These are phyloP conservation scores for Suillus weaverae DNA, from an alignment of 768 basidiomycete genomes.

Conservation along the genomic window DNA sequence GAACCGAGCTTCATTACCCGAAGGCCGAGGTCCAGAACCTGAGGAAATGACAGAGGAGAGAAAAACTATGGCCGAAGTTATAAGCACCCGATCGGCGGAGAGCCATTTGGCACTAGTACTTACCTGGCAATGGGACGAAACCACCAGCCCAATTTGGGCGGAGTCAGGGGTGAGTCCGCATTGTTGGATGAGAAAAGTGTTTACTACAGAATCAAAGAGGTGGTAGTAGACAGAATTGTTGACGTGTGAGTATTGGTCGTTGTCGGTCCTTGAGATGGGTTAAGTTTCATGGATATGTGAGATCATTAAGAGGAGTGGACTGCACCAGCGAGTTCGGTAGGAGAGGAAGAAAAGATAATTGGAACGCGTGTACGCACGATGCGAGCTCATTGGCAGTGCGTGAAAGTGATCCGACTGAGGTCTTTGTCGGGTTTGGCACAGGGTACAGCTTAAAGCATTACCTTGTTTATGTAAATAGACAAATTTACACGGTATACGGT, in stretches of 20 bases:
- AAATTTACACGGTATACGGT: too few species aligned
- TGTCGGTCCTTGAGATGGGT: conserved; percentile 66
- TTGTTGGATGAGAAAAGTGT: conserved; percentile 69
- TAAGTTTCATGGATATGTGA: neutral
- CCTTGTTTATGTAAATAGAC: too few species aligned
- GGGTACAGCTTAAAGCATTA: too few species aligned
- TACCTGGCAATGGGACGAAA: conserved; percentile 74
- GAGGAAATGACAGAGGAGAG: conserved; percentile 70
- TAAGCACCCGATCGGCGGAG: neutral
- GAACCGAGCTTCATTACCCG: conserved; percentile 66
- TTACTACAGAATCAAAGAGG: conserved; percentile 80
- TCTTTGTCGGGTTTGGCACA: too few species aligned
- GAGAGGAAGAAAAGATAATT: conserved; percentile 62
- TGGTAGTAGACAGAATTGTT: conserved; percentile 84
- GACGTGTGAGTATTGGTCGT: conserved; percentile 81
- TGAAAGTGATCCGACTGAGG: too few species aligned
- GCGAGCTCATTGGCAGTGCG: neutral
- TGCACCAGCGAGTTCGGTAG: conserved; percentile 71
- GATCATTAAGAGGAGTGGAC: conserved; percentile 8
- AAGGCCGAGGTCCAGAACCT: conserved; percentile 67
- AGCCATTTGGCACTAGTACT: conserved; percentile 8
- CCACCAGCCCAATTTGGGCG: conserved; percentile 68
- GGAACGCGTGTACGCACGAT: conserved; percentile 26
- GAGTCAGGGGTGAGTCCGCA: conserved; percentile 59
- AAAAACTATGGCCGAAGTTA: conserved; percentile 53